These are phyloP conservation scores for Iberis pinnata DNA, from an alignment of 345 rosid species.

Conservation along the genomic window DNA sequence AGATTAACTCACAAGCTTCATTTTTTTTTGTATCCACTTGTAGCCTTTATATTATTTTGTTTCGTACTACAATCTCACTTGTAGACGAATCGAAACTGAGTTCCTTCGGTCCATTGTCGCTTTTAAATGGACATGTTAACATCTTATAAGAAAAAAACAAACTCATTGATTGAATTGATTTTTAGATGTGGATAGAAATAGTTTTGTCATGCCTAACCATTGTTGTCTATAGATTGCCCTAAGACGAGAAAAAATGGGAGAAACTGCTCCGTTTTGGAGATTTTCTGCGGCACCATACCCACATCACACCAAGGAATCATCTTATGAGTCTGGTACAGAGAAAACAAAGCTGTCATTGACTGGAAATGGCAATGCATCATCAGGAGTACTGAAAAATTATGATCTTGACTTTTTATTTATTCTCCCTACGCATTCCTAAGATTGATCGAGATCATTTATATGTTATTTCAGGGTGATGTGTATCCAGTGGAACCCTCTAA, in stretches of 20 bases:
- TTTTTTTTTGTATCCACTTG: slow-evolving; percentile 18
- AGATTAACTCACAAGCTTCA: slow-evolving; percentile 23
- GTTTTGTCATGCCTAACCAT: slow-evolving; percentile 4
- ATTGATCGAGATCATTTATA: slow-evolving; percentile 1
- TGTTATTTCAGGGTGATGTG: slow-evolving; percentile 67
- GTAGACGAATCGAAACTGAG: background rate
- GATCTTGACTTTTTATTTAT: background rate
- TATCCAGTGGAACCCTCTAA: slow-evolving; percentile 80
- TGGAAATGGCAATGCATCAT: slow-evolving; percentile 32
- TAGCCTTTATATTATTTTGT: background rate
- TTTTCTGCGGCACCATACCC: slow-evolving; percentile 69
- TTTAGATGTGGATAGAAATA: background rate
- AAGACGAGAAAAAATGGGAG: slow-evolving; percentile 79
- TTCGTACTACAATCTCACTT: slow-evolving; percentile 5
- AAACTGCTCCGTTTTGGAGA: slow-evolving; percentile 75
- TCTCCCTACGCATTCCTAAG: slow-evolving; percentile 1
- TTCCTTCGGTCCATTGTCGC: background rate
- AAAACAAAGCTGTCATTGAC: slow-evolving; percentile 26
- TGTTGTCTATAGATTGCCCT: slow-evolving; percentile 55
- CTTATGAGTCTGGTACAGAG: slow-evolving; percentile 26
- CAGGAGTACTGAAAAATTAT: slow-evolving; percentile 36
- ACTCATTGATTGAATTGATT: background rate
- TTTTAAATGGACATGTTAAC: slow-evolving; percentile 1
- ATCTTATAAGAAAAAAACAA: background rate
- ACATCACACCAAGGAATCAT: slow-evolving; percentile 32